Conservation (phyloP, 2,329 filamentous ascomycete species). For the Chrysoporthe puriensis region DNA sequence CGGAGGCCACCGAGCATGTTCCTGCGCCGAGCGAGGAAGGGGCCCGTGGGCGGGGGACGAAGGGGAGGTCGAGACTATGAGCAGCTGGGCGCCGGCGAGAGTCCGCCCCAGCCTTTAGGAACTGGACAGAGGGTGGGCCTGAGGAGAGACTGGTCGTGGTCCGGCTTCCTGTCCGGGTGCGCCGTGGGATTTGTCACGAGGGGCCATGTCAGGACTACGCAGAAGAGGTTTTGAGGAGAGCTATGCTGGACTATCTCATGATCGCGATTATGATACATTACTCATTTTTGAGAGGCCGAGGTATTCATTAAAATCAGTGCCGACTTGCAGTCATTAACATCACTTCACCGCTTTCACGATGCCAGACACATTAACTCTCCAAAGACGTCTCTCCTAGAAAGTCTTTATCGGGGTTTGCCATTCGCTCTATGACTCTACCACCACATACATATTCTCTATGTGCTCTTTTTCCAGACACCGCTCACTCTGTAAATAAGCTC, state of each 20-base stretch:
- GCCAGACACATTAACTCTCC: too few species aligned
- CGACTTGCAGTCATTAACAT: neutral
- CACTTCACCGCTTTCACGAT: neutral
- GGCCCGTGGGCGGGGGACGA: slow-evolving; percentile 1
- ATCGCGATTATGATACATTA: neutral
- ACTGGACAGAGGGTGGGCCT: neutral
- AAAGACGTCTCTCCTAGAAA: neutral
- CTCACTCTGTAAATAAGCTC: neutral
- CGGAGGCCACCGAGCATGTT: slow-evolving; percentile 23
- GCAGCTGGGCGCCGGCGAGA: slow-evolving; percentile 3
- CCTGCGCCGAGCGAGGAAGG: slow-evolving; percentile 24
- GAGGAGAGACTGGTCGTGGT: slow-evolving; percentile 13
- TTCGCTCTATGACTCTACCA: neutral
- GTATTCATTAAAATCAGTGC: neutral
- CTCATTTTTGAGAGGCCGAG: neutral
- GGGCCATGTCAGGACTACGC: slow-evolving; percentile 22
- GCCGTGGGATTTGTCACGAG: slow-evolving; percentile 22
- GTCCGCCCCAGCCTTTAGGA: slow-evolving; percentile 9
- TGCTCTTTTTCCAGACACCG: neutral
- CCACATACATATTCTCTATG: neutral
- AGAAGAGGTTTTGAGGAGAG: slow-evolving; percentile 7
- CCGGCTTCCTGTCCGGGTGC: slow-evolving; percentile 18
- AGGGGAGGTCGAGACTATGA: slow-evolving; percentile 18
- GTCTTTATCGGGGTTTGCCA: neutral
- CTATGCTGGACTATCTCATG: too few species aligned